Base-by-base conservation (phyloP, 495 filamentous ascomycete species). In the Lasiosphaeris hirsuta region DNA sequence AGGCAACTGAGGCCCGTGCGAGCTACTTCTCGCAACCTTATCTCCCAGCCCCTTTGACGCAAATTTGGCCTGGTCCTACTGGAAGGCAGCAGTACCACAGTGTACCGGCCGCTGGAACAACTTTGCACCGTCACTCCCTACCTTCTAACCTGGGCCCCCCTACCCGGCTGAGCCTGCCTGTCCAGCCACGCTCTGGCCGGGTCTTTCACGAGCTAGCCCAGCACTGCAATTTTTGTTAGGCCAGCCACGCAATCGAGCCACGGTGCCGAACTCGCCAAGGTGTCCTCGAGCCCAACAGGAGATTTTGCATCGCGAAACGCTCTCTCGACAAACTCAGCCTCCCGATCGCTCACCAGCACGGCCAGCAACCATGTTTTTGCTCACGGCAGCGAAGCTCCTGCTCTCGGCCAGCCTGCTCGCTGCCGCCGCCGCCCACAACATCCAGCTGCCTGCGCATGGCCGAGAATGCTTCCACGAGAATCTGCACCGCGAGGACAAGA, bases 381-480 rank as follows among this genome's bases (percentile, higher is more conserved):
- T 57, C 38, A 61, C 68, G 36, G 66, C 69, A 56, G 73, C 83
- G 49, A 71, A 86, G 63, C 69, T 91, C 65, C 76, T 90, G 69
- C 76, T 85, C 44, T 81, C 87, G 61, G 80, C 74, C 61, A 74
- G 81, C 66, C 73, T 89, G 66, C 72, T 89, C 65, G 75, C 79
- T 65, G 75, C 84, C 56, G 78, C 81, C 55, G 70, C 83, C 56
- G 90, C 89, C 61, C 94, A 98, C 85, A 97, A 91, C 76, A 96
- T 98, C 80, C 89, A 95, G 69, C 85, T 98, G 57, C 84, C 85
- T 52, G 85, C 94, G 54, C 92, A 97, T 72, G 85, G 88, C 59
- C 82, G 90, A 69, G 94, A 98, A 78, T 98, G 94, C 79, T 98
- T 97, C 82, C 90, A 96, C 81, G 94, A 98, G 77, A 71, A 76